phyloP scores from a whole-genome alignment of 176 grass and related monocot genomes.

The Carex cristatella region DNA sequence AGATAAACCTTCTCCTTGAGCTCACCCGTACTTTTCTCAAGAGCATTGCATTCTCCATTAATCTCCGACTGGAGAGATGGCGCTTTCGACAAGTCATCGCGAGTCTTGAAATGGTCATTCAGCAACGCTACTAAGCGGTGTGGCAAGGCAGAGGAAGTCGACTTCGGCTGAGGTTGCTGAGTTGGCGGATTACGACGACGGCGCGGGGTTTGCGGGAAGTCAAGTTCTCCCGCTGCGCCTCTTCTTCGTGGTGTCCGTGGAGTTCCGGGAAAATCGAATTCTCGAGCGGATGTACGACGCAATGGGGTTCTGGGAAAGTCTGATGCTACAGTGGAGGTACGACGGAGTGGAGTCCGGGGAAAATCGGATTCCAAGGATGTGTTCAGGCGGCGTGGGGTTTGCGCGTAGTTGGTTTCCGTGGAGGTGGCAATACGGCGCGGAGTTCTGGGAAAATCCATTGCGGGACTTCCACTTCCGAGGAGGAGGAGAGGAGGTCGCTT shows the following conservation, averaged over 20 bases:
- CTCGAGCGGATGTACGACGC: background rate
- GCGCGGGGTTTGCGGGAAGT: conserved; percentile 5
- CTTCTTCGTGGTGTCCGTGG: background rate
- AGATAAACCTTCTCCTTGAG: background rate
- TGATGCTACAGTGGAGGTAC: background rate
- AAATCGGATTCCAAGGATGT: background rate
- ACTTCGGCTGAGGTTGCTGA: background rate
- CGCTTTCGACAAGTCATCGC: background rate
- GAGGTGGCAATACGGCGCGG: background rate
- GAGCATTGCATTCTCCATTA: conserved; percentile 10
- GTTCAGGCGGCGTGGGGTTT: background rate
- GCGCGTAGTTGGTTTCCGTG: background rate
- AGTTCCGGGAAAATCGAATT: background rate
- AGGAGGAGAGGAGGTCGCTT: background rate
- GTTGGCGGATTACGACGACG: background rate
- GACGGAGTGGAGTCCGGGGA: conserved; percentile 9
- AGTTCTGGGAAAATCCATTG: conserved; percentile 5
- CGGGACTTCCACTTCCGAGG: background rate
- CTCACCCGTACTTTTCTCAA: background rate
- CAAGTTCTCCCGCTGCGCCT: background rate
- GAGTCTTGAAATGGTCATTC: background rate
- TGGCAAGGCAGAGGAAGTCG: background rate
- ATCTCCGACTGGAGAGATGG: background rate
- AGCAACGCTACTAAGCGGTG: background rate
- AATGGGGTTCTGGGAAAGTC: conserved; percentile 10